Percentiles rank a stretch among this genome's conserved stretches.
phyloP scores from a whole-genome alignment of 2,329 filamentous ascomycete genomes.

The Ophiocordyceps sinensis region DNA sequence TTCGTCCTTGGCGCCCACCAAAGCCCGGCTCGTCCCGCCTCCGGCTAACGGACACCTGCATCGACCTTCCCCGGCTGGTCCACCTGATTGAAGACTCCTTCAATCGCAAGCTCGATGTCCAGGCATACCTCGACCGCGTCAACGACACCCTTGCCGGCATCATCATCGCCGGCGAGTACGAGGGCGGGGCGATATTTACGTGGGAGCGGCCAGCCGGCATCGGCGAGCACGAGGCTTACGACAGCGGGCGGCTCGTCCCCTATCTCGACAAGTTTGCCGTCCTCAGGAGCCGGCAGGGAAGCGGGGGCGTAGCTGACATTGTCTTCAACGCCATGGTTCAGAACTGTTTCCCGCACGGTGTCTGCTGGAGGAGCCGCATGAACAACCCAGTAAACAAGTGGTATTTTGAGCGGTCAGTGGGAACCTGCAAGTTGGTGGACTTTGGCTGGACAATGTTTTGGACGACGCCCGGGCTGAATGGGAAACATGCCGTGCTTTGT shows the following conservation, averaged over 20 bases:
- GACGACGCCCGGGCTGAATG: slow-evolving; percentile 59
- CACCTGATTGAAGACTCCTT: slow-evolving; percentile 92
- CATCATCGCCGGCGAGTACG: slow-evolving; percentile 92
- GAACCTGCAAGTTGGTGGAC: slow-evolving; percentile 67
- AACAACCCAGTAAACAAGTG: slow-evolving; percentile 97
- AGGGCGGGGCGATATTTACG: slow-evolving; percentile 85
- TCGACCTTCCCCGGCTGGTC: slow-evolving; percentile 71
- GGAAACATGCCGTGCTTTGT: slow-evolving; percentile 37
- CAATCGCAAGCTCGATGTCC: slow-evolving; percentile 64
- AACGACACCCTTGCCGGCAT: slow-evolving; percentile 71
- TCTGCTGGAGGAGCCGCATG: slow-evolving; percentile 82
- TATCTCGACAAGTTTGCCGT: slow-evolving; percentile 98
- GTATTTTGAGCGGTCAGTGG: slow-evolving; percentile 88
- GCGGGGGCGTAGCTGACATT: slow-evolving; percentile 84
- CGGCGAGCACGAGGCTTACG: slow-evolving; percentile 36
- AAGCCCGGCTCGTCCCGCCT: slow-evolving; percentile 44
- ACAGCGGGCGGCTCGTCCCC: slow-evolving; percentile 57
- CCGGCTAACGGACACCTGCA: slow-evolving; percentile 61
- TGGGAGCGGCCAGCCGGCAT: slow-evolving; percentile 68
- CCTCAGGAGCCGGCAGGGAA: slow-evolving; percentile 73
- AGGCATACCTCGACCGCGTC: slow-evolving; percentile 72
- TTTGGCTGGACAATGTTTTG: slow-evolving; percentile 98
- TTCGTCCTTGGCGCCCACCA: slow-evolving; percentile 54
- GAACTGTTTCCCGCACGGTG: slow-evolving; percentile 72
- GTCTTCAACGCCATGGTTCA: slow-evolving; percentile 94